Evolutionary conservation across 768 basidiomycete species (phyloP).

Genomic region (Paxillus involutus): DNA sequence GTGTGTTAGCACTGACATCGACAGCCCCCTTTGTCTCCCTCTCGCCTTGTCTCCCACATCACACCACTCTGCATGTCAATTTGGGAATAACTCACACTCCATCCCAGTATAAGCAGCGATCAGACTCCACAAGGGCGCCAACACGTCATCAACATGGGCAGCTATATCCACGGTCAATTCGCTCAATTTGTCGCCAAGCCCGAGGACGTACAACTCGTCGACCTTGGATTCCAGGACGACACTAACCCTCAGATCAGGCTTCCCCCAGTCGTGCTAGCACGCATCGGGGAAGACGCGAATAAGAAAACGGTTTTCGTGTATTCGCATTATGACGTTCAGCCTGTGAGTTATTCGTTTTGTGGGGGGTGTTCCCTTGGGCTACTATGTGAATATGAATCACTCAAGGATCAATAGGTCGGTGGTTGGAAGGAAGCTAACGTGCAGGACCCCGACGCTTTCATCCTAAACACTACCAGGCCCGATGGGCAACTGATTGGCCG

Average conservation of each 20-base stretch:
- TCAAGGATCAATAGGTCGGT: neutral
- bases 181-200: neutral
- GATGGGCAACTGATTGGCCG: constrained; percentile 71
- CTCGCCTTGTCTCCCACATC: too few species aligned
- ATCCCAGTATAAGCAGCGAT: neutral
- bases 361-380: neutral
- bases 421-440: neutral
- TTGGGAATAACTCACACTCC: neutral
- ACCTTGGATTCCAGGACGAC: neutral
- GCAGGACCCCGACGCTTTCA: constrained; percentile 64
- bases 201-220: neutral
- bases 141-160: neutral
- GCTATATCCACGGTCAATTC: neutral
- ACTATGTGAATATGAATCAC: neutral
- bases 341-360: constrained; percentile 41
- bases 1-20: neutral
- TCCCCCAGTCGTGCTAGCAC: neutral
- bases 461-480: constrained; percentile 44
- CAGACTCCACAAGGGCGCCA: neutral
- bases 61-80: too few species aligned
- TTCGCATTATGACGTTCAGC: constrained; percentile 91
- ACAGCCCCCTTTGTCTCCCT: too few species aligned
- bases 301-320: constrained; percentile 85
- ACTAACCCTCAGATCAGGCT: neutral
- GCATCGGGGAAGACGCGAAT: neutral